phyloP scores from a whole-genome alignment of 768 basidiomycete species.

The Lactifluus pinguis region DNA sequence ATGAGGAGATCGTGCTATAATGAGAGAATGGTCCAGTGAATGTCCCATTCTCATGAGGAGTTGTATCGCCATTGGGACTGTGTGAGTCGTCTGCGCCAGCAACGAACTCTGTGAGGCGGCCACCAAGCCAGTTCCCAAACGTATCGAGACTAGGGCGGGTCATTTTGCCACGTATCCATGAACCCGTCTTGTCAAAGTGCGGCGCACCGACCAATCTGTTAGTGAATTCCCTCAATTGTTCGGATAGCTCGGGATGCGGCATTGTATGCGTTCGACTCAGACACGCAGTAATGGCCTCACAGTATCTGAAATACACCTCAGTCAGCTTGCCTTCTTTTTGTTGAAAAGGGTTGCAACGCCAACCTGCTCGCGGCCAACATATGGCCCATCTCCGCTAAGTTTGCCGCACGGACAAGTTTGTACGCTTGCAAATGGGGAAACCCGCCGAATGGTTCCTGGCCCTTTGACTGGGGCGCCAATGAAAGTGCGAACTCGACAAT shows the following conservation, averaged over 20 bases:
- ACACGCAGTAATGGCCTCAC: slow-evolving; percentile 74
- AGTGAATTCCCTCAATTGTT: slow-evolving; percentile 67
- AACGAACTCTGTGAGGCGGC: slow-evolving; percentile 87
- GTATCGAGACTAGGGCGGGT: slow-evolving; percentile 87
- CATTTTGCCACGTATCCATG: slow-evolving; percentile 84
- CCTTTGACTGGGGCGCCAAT: slow-evolving; percentile 60
- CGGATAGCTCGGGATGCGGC: slow-evolving; percentile 54
- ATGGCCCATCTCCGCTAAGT: slow-evolving; percentile 76
- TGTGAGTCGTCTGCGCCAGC: slow-evolving; percentile 62
- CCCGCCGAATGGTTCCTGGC: slow-evolving; percentile 79
- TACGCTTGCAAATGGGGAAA: slow-evolving; percentile 84
- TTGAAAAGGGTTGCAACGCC: slow-evolving; percentile 12
- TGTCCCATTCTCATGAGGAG: slow-evolving; percentile 32
- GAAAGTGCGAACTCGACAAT: slow-evolving; percentile 87
- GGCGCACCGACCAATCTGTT: slow-evolving; percentile 71
- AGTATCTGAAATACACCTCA: slow-evolving; percentile 57
- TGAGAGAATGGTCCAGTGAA: slow-evolving; percentile 82
- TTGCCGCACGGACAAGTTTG: slow-evolving; percentile 66
- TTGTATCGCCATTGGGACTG: slow-evolving; percentile 21
- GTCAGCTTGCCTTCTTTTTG: not conserved
- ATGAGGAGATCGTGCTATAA: slow-evolving; percentile 86
- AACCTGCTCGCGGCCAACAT: slow-evolving; percentile 69
- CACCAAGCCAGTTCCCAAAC: slow-evolving; percentile 87
- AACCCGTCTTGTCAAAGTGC: slow-evolving; percentile 64
- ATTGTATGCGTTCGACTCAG: slow-evolving; percentile 56